phyloP scores from a whole-genome alignment of 768 basidiomycete genomes.

The Leccinellum albellum region DNA sequence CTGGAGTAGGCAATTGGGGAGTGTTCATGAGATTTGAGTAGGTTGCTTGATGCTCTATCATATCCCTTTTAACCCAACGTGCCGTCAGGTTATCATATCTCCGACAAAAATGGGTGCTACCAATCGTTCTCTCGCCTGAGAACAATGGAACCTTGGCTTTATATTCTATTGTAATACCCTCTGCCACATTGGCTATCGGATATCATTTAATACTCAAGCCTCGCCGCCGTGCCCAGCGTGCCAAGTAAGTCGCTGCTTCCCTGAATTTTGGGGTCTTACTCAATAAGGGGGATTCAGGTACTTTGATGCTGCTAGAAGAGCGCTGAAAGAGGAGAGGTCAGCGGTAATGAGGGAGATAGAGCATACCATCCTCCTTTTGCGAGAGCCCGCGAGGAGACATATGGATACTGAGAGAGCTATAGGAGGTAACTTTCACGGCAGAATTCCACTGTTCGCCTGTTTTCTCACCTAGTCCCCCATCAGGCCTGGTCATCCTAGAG shows the following conservation, averaged over 20 bases:
- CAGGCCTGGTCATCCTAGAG: constrained; percentile 74
- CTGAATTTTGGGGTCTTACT: constrained; percentile 11
- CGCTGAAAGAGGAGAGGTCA: constrained; percentile 60
- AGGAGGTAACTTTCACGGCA: constrained; percentile 48
- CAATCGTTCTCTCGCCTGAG: constrained; percentile 53
- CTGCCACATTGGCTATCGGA: constrained; percentile 46
- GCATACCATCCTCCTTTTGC: constrained; percentile 58
- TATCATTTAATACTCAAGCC: constrained; percentile 60
- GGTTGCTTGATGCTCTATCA: constrained; percentile 11
- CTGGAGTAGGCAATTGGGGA: constrained; percentile 43
- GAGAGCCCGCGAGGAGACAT: constrained; percentile 63
- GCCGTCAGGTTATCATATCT: constrained; percentile 48
- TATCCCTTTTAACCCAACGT: constrained; percentile 11
- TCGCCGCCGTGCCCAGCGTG: constrained; percentile 48
- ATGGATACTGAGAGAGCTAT: constrained; percentile 58
- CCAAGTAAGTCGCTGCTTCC: constrained; percentile 39
- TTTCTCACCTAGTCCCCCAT: constrained; percentile 11
- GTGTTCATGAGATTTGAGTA: constrained; percentile 57
- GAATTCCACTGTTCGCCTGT: constrained; percentile 4
- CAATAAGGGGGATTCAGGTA: constrained; percentile 42
- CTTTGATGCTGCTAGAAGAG: constrained; percentile 60
- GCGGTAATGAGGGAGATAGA: constrained; percentile 61
- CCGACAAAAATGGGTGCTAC: constrained; percentile 55
- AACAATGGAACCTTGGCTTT: constrained; percentile 45
- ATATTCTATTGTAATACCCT: constrained; percentile 52